Evolutionary conservation across 495 filamentous ascomycete genomes (phyloP), one percentile per base, ranked within the genome.

Genomic region (Penicillium silybi): DNA sequence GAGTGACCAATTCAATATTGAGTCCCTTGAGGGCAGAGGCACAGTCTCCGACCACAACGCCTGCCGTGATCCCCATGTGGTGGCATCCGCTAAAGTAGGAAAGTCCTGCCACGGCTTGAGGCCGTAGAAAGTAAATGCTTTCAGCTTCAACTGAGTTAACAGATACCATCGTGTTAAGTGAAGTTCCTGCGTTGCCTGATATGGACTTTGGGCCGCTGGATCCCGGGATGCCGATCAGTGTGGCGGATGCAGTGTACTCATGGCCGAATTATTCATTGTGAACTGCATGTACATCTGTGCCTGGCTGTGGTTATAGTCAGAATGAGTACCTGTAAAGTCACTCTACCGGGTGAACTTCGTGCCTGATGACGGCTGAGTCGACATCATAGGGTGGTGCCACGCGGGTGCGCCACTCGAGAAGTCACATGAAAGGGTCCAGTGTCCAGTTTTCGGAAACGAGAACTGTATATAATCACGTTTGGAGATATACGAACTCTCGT

Each of bases 241-340:
- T n/a, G n/a, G 41, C 58, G 34, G 50, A 58, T 40, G 46, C 46
- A 8, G 47, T 61, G 37, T 53, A 61, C 20, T 58, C 54, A 16
- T 64, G 61, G 61, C 52, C 61, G 13, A 58, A 56, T 8, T 50
- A 56, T 19, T 64, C 58, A 2, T 32, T 62, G 11, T 64, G 58
- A 58, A 58, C 58, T 38, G 35, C 35, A n/a, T 38, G 26, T 29
- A 29, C 26, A 29, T n/a, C n/a, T 29, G 26, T 8, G 52, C 54
- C 40, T 64, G 43, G 57, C 27, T 32, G 16, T 27, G 29, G 2
- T 39, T 2, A 2, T 22, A 15, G 11, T 34, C 17, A n/a, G n/a
- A n/a, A n/a, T n/a, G n/a, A n/a, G n/a, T n/a, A n/a, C n/a, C n/a
- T n/a, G n/a, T n/a, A n/a, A n/a, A n/a, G n/a, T n/a, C n/a, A n/a